phyloP scores from a whole-genome alignment of 192 early-diverging fungal genomes.

The Coemansia sp. region DNA sequence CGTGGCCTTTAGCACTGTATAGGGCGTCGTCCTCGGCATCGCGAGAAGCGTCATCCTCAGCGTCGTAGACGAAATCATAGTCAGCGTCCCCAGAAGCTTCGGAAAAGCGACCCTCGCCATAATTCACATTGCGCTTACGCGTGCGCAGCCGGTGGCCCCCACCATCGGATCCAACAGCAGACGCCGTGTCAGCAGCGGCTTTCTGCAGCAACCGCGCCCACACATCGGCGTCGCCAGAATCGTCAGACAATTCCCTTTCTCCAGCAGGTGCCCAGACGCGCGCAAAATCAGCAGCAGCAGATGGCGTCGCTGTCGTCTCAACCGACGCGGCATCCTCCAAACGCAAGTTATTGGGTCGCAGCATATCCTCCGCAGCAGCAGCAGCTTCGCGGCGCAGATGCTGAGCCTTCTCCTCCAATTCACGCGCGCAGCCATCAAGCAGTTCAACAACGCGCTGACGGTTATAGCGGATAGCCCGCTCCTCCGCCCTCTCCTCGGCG shows the following conservation, averaged over 20 bases:
- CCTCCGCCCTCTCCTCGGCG: slow-evolving; percentile 55
- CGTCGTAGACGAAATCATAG: slow-evolving; percentile 10
- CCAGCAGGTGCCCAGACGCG: slow-evolving; percentile 25
- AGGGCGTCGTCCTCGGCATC: slow-evolving; percentile 10
- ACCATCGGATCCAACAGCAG: neutral
- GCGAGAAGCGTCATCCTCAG: neutral
- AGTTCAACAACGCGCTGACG: neutral
- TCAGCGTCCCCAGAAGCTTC: neutral
- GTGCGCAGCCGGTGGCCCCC: slow-evolving; percentile 25
- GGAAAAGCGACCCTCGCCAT: neutral
- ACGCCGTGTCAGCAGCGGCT: neutral
- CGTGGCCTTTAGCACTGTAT: too few relatives aligned
- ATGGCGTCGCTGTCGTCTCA: neutral
- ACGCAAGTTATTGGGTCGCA: too few relatives aligned
- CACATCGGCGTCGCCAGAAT: slow-evolving; percentile 10
- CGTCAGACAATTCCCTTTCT: neutral
- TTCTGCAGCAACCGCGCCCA: slow-evolving; percentile 20
- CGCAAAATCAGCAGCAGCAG: slow-evolving; percentile 15
- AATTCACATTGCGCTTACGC: slow-evolving; percentile 41
- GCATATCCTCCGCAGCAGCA: too few relatives aligned
- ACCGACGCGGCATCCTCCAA: too few relatives aligned
- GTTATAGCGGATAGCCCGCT: slow-evolving; percentile 29
- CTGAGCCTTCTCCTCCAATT: slow-evolving; percentile 8
- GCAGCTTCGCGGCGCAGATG: neutral
- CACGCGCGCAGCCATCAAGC: slow-evolving; percentile 31